Percentiles rank a stretch among this genome's conserved stretches.
These are phyloP conservation scores for Dendrocalamus latiflorus DNA, from an alignment of 202 grass and related monocot species.

Conservation along the genomic window DNA sequence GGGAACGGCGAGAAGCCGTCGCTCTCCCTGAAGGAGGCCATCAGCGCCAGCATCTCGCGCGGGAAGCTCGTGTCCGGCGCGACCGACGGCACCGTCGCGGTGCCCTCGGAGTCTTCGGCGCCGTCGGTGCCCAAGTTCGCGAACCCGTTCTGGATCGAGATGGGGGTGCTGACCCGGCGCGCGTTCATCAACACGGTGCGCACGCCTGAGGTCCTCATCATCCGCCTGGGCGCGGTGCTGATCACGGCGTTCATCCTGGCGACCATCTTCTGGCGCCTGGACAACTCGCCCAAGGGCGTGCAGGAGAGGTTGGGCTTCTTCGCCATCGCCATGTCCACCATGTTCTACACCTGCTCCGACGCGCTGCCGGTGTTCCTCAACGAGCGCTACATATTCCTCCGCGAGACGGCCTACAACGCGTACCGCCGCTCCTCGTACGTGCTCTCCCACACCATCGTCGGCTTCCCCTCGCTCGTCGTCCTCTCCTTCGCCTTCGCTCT, in stretches of 20 bases:
- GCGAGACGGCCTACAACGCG: slow-evolving; percentile 94
- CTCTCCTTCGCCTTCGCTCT: slow-evolving; percentile 87
- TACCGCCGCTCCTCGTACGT: slow-evolving; percentile 96
- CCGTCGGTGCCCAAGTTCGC: slow-evolving; percentile 68
- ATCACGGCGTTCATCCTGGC: slow-evolving; percentile 94
- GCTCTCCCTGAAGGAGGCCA: slow-evolving; percentile 73
- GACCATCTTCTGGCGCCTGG: slow-evolving; percentile 96
- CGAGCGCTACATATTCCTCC: slow-evolving; percentile 98
- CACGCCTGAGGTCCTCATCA: slow-evolving; percentile 73
- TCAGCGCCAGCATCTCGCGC: slow-evolving; percentile 83
- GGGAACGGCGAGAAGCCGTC: slow-evolving; percentile 24
- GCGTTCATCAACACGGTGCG: slow-evolving; percentile 85
- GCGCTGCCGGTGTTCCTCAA: slow-evolving; percentile 91
- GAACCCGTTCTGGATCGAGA: slow-evolving; percentile 89
- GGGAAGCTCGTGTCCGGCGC: slow-evolving; percentile 90
- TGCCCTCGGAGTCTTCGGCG: background rate
- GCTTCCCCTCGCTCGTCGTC: slow-evolving; percentile 70
- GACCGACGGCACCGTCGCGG: slow-evolving; percentile 26
- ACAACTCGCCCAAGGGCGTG: slow-evolving; percentile 82
- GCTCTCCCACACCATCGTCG: slow-evolving; percentile 80
- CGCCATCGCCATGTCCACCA: slow-evolving; percentile 98
- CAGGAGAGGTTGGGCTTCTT: slow-evolving; percentile 90
- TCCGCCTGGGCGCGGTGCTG: slow-evolving; percentile 79
- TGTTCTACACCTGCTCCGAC: slow-evolving; percentile 99
- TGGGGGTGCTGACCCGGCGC: slow-evolving; percentile 70